Evolutionary conservation across 2,329 filamentous ascomycete species (phyloP), one percentile per base, ranked within the genome.

Genomic region (Ascochyta fabae): DNA sequence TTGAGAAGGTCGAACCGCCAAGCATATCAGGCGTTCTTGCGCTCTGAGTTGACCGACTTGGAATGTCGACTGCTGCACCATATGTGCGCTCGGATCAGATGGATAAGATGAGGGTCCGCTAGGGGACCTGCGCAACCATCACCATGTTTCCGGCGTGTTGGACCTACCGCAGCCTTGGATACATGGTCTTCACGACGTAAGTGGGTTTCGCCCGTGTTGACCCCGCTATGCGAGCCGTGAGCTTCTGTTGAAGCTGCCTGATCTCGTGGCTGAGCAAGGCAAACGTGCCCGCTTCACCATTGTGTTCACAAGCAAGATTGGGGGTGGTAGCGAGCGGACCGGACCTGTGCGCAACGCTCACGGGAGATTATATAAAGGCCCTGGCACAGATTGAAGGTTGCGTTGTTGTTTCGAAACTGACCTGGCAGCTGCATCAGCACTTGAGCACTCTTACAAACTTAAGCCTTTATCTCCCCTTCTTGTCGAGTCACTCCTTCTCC

Each of bases 341-440:
- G 53, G 46, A 42, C 53, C 53, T 56, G 53, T 56, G 53, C 53
- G 54, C 54, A 58, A 58, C 54, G 48, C 43, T 51, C 38, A 13
- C 43, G 40, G 47, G 39, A 58, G 48, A 43, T 58, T 58, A 51
- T 62, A 65, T 62, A 65, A 60, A 59, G 54, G 40, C 57, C 53
- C 51, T 61, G 50, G 42, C 40, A 34, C 56, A 47, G 53, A 52
- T 54, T 56, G 52, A 52, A 48, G 50, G 46, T 35, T 56, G 42
- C 42, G 40, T 42, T 59, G 59, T 59, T 59, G 54, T 60, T 59
- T 66, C 56, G 50, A 63, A 64, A 50, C 53, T 48, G 55, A 53
- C 52, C 48, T 57, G 41, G 38, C 50, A 53, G 44, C 45, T 56
- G 52, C 52, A 49, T 55, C 41, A 35, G 39, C 53, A 52, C 26